A percentile compares a stretch with the other conserved stretches of the same genome.
Conservation (phyloP, 306 rosid species). For the Quercus aquifolioides region DNA sequence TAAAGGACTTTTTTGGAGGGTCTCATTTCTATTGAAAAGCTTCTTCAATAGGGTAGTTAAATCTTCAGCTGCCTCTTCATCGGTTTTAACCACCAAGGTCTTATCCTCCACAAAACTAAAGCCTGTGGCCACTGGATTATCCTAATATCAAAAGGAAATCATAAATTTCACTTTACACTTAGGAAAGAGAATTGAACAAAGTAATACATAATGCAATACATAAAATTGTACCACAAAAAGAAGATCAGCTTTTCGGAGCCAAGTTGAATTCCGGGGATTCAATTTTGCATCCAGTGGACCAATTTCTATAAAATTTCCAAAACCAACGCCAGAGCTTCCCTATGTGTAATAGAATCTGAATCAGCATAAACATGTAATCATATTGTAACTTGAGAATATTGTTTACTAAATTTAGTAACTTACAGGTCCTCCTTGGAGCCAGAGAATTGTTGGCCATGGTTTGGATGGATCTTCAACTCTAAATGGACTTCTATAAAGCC, state of each 20-base stretch:
- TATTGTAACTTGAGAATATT: neutral
- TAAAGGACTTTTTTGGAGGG: neutral
- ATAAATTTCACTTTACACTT: neutral
- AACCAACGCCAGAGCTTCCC: neutral
- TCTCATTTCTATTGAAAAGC: neutral
- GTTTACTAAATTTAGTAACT: neutral
- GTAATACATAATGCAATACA: neutral
- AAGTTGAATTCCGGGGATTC: neutral
- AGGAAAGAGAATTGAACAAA: no score
- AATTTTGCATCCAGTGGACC: neutral
- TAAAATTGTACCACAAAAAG: neutral
- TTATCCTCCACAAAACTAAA: neutral
- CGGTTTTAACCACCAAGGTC: neutral
- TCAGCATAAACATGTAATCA: neutral
- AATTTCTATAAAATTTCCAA: neutral
- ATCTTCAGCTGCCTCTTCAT: neutral
- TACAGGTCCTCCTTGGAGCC: conserved; percentile 1
- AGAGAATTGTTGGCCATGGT: neutral
- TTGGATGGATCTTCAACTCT: neutral
- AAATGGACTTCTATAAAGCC: neutral
- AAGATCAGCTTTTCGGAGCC: neutral
- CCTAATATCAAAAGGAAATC: neutral
- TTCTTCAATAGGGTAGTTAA: neutral
- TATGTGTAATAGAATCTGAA: neutral
- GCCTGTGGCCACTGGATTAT: neutral